Percentiles rank a stretch among this genome's conserved stretches.
These are phyloP conservation scores for Trichoderma sp. DNA, from an alignment of 2,329 filamentous ascomycete species.

Conservation along the genomic window DNA sequence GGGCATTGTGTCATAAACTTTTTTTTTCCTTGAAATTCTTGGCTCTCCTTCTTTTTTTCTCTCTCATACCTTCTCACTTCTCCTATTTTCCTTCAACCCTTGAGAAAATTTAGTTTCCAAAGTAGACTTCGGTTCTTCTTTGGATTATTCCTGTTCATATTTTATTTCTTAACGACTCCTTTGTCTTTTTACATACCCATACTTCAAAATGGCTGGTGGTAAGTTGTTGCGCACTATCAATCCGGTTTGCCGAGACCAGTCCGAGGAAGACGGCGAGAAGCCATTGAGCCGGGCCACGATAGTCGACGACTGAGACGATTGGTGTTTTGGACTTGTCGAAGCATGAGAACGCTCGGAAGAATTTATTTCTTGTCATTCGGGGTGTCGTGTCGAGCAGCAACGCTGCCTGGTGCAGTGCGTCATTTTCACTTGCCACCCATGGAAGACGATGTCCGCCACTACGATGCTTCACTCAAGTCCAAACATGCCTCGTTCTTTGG, in stretches of 20 bases:
- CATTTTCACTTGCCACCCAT: conserved; percentile 29
- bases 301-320: conserved; percentile 1
- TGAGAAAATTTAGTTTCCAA: conserved; percentile 30
- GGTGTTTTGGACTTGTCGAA: conserved; percentile 5
- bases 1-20: conserved; percentile 49
- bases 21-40: conserved; percentile 37
- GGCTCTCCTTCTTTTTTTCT: conserved; percentile 17
- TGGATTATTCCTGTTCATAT: conserved; percentile 27
- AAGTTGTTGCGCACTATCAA: conserved; percentile 38
- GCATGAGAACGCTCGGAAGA: neutral
- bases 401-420: conserved; percentile 24
- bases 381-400: neutral
- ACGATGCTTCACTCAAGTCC: conserved; percentile 34
- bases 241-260: conserved; percentile 8
- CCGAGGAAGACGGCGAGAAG: conserved; percentile 24
- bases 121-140: conserved; percentile 28
- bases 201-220: conserved; percentile 52
- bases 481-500: conserved; percentile 30
- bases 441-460: neutral
- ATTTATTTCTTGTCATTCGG: neutral
- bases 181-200: conserved; percentile 31
- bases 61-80: conserved; percentile 33
- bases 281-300: conserved; percentile 33
- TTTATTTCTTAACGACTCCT: conserved; percentile 26
- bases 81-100: neutral